Conservation (phyloP, 2,329 filamentous ascomycete species). For the Penicillium sp. region DNA sequence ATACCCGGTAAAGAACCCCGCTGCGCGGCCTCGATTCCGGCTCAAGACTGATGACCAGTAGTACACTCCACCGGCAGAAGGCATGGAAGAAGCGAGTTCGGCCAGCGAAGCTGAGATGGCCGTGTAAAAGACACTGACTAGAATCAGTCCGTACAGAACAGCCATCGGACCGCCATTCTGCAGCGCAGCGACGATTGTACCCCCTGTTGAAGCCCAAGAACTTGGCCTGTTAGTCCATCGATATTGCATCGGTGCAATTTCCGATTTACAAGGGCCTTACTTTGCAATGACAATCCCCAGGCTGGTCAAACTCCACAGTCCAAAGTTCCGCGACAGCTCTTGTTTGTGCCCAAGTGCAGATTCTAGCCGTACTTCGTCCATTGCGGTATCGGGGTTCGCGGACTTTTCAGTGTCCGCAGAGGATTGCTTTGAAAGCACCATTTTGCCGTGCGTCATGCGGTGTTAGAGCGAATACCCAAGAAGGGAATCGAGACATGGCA, state of each 20-base stretch:
- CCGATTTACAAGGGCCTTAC: slow-evolving; percentile 11
- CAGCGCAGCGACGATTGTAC: slow-evolving; percentile 53
- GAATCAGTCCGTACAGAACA: slow-evolving; percentile 57
- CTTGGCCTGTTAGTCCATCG: slow-evolving; percentile 33
- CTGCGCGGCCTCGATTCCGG: slow-evolving; percentile 44
- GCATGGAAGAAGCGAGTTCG: slow-evolving; percentile 57
- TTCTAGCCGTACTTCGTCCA: slow-evolving; percentile 28
- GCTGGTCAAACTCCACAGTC: slow-evolving; percentile 55
- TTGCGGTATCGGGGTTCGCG: slow-evolving; percentile 7
- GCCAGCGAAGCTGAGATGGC: slow-evolving; percentile 54
- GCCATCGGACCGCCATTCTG: slow-evolving; percentile 60
- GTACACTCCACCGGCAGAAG: slow-evolving; percentile 54
- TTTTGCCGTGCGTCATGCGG: slow-evolving; percentile 4
- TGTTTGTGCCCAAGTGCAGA: slow-evolving; percentile 53
- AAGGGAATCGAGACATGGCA: background rate
- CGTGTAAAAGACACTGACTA: slow-evolving; percentile 50
- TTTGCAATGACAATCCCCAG: slow-evolving; percentile 54
- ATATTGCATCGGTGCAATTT: background rate
- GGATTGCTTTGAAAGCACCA: slow-evolving; percentile 5
- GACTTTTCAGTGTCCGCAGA: slow-evolving; percentile 3
- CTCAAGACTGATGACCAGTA: slow-evolving; percentile 58
- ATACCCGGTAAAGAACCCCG: slow-evolving; percentile 42
- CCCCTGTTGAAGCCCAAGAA: slow-evolving; percentile 60
- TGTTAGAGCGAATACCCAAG: background rate
- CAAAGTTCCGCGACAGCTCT: slow-evolving; percentile 59